These are phyloP conservation scores for Paramecium pentaurelia DNA, from an alignment of 73 alveolate species.

Conservation along the genomic window DNA sequence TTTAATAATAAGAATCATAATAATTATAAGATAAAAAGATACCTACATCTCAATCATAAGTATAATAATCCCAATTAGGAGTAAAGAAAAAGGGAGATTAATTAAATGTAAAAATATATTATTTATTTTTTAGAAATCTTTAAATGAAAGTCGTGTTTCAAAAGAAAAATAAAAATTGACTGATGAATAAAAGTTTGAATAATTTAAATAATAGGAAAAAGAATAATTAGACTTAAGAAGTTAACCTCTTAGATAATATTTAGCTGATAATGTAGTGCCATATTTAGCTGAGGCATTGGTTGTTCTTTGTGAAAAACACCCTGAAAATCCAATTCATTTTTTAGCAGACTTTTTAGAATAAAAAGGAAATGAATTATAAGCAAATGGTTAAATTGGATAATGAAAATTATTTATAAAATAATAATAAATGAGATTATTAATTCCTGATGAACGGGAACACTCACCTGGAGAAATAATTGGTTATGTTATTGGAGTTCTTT, in stretches of 20 bases:
- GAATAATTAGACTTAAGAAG: slow-evolving; percentile 80
- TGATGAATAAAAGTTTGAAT: slow-evolving; percentile 26
- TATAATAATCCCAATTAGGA: not conserved
- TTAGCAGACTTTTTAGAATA: slow-evolving; percentile 73
- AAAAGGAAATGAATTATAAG: slow-evolving; percentile 58
- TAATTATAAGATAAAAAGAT: not conserved
- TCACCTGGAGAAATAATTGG: not conserved
- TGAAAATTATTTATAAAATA: not conserved
- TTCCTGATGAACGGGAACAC: not conserved
- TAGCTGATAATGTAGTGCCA: slow-evolving; percentile 89
- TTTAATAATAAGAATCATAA: not conserved
- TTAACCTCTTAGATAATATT: slow-evolving; percentile 76
- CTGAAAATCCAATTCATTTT: slow-evolving; percentile 80
- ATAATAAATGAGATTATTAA: not conserved
- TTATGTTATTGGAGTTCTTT: not conserved
- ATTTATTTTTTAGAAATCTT: not conserved
- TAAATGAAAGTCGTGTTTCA: slow-evolving; percentile 14
- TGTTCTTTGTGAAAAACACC: slow-evolving; percentile 79
- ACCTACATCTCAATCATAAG: not conserved
- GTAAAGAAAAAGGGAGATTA: not conserved
- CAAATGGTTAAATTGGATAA: not conserved
- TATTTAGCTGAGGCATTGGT: slow-evolving; percentile 81
- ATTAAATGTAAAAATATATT: not conserved
- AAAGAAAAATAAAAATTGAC: not conserved
- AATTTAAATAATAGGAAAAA: slow-evolving; percentile 66